A percentile compares a stretch with the other conserved stretches of the same genome.
Conservation (phyloP, 1,284 basidiomycete species). For the Tranzscheliella williamsii region DNA sequence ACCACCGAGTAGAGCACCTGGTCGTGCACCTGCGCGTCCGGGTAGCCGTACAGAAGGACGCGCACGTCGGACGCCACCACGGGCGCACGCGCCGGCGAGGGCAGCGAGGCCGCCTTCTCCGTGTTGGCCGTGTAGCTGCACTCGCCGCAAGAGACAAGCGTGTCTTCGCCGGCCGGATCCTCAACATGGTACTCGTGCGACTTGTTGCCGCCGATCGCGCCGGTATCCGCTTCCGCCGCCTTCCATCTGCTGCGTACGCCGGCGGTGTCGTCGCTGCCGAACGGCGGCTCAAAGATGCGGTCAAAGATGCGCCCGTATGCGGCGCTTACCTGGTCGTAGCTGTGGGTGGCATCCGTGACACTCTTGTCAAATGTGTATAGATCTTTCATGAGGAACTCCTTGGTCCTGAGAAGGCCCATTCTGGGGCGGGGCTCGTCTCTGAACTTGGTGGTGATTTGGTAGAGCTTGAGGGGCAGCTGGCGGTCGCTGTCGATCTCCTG, state of each 20-base stretch:
- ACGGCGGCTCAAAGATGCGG: constrained; percentile 18
- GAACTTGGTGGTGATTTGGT: constrained; percentile 61
- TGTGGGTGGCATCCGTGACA: constrained; percentile 14
- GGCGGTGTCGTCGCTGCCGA: not conserved
- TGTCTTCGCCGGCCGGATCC: constrained; percentile 60
- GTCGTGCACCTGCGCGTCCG: constrained; percentile 12
- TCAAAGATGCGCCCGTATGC: constrained; percentile 59
- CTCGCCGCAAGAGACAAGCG: constrained; percentile 51
- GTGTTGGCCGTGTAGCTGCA: constrained; percentile 60
- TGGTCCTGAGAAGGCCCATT: constrained; percentile 59
- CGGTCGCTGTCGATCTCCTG: constrained; percentile 49
- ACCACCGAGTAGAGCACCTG: constrained; percentile 44
- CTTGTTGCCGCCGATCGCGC: constrained; percentile 60
- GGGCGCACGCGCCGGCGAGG: constrained; percentile 7
- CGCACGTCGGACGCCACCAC: constrained; percentile 19
- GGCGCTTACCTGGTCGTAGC: constrained; percentile 54
- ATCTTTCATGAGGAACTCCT: constrained; percentile 62
- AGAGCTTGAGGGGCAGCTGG: constrained; percentile 58
- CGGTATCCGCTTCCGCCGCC: constrained; percentile 61
- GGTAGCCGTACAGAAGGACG: constrained; percentile 34
- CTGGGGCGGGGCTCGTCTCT: constrained; percentile 61
- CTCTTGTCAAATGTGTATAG: constrained; percentile 60
- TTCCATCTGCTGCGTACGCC: constrained; percentile 18
- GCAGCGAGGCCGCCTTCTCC: constrained; percentile 54
- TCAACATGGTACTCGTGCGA: constrained; percentile 61